These are phyloP conservation scores for Podosphaera aphanis DNA, from an alignment of 2,329 filamentous ascomycete genomes.

Conservation along the genomic window DNA sequence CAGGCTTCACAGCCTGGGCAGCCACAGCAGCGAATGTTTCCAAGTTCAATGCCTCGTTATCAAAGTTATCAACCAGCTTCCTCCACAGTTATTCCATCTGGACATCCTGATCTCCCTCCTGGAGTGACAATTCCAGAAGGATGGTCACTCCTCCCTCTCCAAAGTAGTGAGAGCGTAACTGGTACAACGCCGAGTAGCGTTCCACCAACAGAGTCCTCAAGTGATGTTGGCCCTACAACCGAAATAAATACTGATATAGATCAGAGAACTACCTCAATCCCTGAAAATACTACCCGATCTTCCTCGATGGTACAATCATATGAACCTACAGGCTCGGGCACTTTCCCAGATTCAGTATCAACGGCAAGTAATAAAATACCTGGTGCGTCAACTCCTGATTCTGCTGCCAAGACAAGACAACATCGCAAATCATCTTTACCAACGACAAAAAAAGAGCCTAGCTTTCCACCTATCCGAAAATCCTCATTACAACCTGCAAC, in stretches of 20 bases:
- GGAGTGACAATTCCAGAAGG: slow-evolving; percentile 40
- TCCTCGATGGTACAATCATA: background rate
- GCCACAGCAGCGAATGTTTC: slow-evolving; percentile 1
- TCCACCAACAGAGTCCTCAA: background rate
- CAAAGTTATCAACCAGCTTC: slow-evolving; percentile 16
- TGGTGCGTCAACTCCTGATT: no score
- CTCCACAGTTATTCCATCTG: slow-evolving; percentile 30
- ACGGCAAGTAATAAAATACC: background rate
- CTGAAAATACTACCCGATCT: no score
- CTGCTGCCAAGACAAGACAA: no score
- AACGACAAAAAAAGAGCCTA: background rate
- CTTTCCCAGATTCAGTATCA: background rate
- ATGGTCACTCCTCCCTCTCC: slow-evolving; percentile 39
- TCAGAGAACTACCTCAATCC: background rate
- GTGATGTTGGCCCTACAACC: no score
- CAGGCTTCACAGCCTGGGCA: slow-evolving; percentile 4
- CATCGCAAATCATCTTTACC: background rate
- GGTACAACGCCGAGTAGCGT: background rate
- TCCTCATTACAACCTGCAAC: background rate
- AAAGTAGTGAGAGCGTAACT: slow-evolving; percentile 19
- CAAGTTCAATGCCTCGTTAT: slow-evolving; percentile 2
- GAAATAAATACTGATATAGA: background rate
- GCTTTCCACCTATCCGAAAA: background rate
- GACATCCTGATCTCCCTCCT: slow-evolving; percentile 36
- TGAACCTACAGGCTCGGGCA: background rate